Percentiles rank a stretch among this genome's conserved stretches.
These are phyloP conservation scores for Incumbomyces lentus DNA, from an alignment of 2,329 filamentous ascomycete genomes.

Conservation along the genomic window DNA sequence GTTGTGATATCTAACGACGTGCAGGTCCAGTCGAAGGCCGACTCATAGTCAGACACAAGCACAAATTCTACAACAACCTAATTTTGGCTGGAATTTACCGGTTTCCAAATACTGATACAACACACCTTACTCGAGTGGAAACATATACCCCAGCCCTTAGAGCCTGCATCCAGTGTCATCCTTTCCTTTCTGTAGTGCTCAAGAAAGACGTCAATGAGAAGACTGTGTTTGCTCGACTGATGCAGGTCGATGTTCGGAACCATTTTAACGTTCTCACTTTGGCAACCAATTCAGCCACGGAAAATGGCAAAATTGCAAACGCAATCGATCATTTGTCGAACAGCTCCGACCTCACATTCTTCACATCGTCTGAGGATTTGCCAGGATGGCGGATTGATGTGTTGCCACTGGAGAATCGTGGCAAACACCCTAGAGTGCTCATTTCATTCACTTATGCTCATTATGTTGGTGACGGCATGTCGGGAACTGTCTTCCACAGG, in stretches of 20 bases:
- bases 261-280: conserved; percentile 28
- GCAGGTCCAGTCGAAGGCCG: conserved; percentile 34
- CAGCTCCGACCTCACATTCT: conserved; percentile 16
- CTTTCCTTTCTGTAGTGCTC: conserved; percentile 30
- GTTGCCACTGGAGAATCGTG: conserved; percentile 19
- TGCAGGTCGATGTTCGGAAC: conserved; percentile 28
- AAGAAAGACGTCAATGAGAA: conserved; percentile 26
- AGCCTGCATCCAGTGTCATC: conserved; percentile 30
- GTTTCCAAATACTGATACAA: conserved; percentile 12
- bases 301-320: neutral
- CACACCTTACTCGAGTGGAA: conserved; percentile 11
- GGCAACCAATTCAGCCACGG: conserved; percentile 14
- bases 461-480: conserved; percentile 34
- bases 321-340: conserved; percentile 4
- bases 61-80: conserved; percentile 33
- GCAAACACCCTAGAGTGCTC: conserved; percentile 20
- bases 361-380: conserved; percentile 24
- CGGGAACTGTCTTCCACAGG: conserved; percentile 34
- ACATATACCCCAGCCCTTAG: conserved; percentile 26
- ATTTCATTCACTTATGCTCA: conserved; percentile 37
- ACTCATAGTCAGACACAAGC: conserved; percentile 31
- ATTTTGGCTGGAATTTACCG: conserved; percentile 30
- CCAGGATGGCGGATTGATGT: conserved; percentile 38
- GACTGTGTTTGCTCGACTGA: conserved; percentile 25
- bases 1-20: neutral